Conservation (phyloP, 345 rosid genomes). For the Lepidium africanum region DNA sequence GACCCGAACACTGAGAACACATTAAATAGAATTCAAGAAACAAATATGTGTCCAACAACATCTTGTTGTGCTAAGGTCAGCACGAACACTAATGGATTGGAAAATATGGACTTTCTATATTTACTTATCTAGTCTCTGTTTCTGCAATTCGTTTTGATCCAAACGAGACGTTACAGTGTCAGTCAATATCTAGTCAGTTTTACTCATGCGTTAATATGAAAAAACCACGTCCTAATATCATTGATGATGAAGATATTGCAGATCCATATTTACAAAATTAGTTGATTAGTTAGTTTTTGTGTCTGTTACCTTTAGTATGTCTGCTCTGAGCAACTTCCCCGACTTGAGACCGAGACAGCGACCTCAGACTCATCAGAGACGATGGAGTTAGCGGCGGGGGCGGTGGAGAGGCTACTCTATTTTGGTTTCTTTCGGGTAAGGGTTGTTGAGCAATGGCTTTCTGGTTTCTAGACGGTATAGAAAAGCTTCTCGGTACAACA, state of each 20-base stretch:
- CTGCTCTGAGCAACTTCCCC: slow-evolving; percentile 38
- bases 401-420: slow-evolving; percentile 52
- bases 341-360: slow-evolving; percentile 28
- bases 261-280: not conserved
- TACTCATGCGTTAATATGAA: slow-evolving; percentile 20
- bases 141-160: slow-evolving; percentile 14
- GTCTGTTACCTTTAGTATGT: slow-evolving; percentile 53
- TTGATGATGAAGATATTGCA: not conserved
- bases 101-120: slow-evolving; percentile 7
- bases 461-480: slow-evolving; percentile 74
- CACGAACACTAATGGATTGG: no score
- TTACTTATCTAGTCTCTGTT: not conserved
- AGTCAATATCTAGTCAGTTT: slow-evolving; percentile 14
- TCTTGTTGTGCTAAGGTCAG: no score
- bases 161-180: slow-evolving; percentile 10
- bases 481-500: slow-evolving; percentile 67
- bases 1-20: no score
- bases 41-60: no score
- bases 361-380: slow-evolving; percentile 37
- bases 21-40: no score
- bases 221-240: not conserved
- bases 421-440: slow-evolving; percentile 31
- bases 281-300: not conserved
- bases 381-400: slow-evolving; percentile 83
- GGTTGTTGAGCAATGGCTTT: slow-evolving; percentile 44